Conservation (phyloP, 768 basidiomycete genomes). For the Mycena latifolia region DNA sequence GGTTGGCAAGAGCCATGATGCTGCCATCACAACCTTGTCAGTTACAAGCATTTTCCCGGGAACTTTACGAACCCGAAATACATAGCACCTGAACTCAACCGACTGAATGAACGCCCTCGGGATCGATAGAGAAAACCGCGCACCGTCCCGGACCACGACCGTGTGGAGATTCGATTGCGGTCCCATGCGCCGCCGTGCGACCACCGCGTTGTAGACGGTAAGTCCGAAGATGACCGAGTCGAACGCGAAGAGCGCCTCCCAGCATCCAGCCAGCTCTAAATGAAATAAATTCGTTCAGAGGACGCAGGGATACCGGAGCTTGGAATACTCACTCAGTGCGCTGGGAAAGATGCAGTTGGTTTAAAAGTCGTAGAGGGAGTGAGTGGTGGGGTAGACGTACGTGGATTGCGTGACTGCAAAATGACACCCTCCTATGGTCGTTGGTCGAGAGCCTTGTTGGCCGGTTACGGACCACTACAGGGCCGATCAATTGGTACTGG, state of each 20-base stretch:
- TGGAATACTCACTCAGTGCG: conserved; percentile 11
- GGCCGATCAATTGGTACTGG: background rate
- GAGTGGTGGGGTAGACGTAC: conserved; percentile 7
- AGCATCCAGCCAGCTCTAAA: conserved; percentile 13
- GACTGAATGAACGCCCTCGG: too few species aligned
- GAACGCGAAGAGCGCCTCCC: conserved; percentile 41
- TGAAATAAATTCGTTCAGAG: background rate
- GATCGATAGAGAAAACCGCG: background rate
- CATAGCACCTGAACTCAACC: background rate
- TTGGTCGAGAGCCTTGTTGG: conserved; percentile 2
- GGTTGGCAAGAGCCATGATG: conserved; percentile 9
- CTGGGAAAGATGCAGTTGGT: background rate
- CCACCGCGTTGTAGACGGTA: conserved; percentile 32
- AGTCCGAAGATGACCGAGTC: conserved; percentile 1
- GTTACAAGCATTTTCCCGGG: too few species aligned
- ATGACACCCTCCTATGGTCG: conserved; percentile 19
- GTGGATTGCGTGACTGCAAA: background rate
- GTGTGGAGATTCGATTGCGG: background rate
- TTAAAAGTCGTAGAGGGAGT: background rate
- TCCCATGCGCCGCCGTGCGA: background rate
- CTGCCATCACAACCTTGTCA: background rate
- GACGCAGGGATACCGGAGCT: background rate
- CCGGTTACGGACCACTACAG: conserved; percentile 5
- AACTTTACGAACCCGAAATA: conserved; percentile 2
- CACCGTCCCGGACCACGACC: background rate